Conservation (phyloP, 345 rosid species). For the Carallia brachiata region DNA sequence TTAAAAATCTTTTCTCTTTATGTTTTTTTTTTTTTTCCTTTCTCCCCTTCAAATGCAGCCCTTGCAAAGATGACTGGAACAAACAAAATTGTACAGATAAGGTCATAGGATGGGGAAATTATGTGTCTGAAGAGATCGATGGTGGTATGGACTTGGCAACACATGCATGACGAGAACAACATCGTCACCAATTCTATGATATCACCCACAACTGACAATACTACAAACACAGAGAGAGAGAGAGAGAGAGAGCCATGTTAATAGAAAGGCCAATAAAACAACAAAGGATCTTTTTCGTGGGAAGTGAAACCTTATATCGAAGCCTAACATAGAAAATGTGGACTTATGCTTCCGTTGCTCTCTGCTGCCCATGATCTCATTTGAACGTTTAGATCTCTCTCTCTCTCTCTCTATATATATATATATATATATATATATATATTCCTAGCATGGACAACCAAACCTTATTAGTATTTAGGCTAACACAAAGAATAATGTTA, state of each 20-base stretch:
- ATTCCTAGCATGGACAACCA: background rate
- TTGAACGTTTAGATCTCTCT: background rate
- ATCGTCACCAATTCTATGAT: slow-evolving; percentile 14
- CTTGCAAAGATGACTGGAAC: no score
- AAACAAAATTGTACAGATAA: no score
- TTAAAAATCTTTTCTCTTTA: no score
- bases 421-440: background rate
- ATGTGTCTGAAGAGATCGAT: no score
- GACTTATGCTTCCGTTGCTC: background rate
- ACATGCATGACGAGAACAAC: slow-evolving; percentile 16
- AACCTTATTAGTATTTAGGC: background rate
- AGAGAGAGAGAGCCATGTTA: background rate
- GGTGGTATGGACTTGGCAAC: no score
- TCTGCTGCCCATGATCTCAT: background rate
- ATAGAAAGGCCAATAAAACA: slow-evolving; percentile 17
- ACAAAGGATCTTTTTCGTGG: slow-evolving; percentile 50
- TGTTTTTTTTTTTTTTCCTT: no score
- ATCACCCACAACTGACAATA: slow-evolving; percentile 21
- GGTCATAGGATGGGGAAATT: no score
- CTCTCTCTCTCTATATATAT: background rate
- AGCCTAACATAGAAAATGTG: slow-evolving; percentile 30
- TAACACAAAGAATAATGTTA: background rate
- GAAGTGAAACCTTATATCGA: slow-evolving; percentile 49
- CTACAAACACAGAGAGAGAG: background rate
- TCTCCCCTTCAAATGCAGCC: no score